Conservation (phyloP, 148 eudicot genomes). For the Camellia granthamiana region DNA sequence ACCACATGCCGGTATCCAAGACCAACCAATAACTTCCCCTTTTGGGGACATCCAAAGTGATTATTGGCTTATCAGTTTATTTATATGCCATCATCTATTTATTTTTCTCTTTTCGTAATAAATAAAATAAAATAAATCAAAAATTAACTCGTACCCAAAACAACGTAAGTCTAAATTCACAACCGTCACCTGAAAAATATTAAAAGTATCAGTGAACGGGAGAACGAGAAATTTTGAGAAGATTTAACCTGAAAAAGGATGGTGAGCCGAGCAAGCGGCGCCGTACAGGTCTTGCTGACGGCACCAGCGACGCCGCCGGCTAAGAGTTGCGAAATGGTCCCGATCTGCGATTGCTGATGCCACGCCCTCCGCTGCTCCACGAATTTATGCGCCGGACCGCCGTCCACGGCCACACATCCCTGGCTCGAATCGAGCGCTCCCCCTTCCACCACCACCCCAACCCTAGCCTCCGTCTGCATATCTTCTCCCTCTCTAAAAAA, state of each 20-base stretch:
- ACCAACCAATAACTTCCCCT: no score
- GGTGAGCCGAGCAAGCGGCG: conserved; percentile 70
- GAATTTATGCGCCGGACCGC: conserved; percentile 39
- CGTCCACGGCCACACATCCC: conserved; percentile 44
- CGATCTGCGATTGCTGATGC: conserved; percentile 59
- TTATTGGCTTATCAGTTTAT: no score
- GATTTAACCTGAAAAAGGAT: conserved; percentile 58
- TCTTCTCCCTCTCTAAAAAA: background rate
- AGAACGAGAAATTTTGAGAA: background rate
- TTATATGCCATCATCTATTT: no score
- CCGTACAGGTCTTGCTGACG: conserved; percentile 75
- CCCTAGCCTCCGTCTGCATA: conserved; percentile 92
- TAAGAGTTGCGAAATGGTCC: conserved; percentile 55
- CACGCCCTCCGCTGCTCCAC: conserved; percentile 16
- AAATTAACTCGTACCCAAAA: no score
- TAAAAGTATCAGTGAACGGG: background rate
- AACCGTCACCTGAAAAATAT: no score
- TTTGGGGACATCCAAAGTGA: no score
- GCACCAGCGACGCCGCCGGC: conserved; percentile 81
- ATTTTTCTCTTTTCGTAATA: no score
- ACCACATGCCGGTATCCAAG: no score
- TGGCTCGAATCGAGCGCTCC: conserved; percentile 38
- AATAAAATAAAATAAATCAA: no score
- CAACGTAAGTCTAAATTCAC: no score
- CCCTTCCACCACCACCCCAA: conserved; percentile 62